Conservation (phyloP, 768 basidiomycete species). For the Lyophyllum semitale region DNA sequence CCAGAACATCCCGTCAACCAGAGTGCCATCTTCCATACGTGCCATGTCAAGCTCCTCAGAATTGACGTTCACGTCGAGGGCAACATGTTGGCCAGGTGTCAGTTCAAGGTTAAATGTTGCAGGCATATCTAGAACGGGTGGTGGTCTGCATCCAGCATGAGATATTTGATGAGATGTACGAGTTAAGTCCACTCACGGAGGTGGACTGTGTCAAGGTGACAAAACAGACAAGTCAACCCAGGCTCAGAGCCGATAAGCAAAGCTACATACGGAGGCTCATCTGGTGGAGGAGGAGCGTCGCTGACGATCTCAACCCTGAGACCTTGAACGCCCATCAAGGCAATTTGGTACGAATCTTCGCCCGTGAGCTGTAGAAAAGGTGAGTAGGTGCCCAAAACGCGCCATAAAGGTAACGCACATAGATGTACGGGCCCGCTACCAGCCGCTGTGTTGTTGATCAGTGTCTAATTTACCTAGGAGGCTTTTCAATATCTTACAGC, state of each 20-base stretch:
- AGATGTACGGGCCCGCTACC: constrained; percentile 82
- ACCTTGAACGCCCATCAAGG: constrained; percentile 80
- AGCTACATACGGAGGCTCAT: constrained; percentile 74
- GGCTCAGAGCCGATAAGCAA: constrained; percentile 15
- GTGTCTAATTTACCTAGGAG: not conserved
- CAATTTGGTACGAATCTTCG: constrained; percentile 89
- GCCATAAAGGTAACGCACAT: constrained; percentile 48
- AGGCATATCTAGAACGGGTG: constrained; percentile 85
- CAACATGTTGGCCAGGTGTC: constrained; percentile 75
- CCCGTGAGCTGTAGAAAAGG: constrained; percentile 61
- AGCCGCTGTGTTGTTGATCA: constrained; percentile 50
- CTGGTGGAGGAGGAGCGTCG: constrained; percentile 82
- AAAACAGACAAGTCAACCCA: constrained; percentile 18
- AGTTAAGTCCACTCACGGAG: constrained; percentile 38
- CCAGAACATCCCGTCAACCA: constrained; percentile 86
- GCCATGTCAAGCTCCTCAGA: constrained; percentile 91
- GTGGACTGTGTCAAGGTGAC: constrained; percentile 35
- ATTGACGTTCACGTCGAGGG: constrained; percentile 74
- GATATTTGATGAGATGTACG: not conserved
- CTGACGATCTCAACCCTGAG: constrained; percentile 84
- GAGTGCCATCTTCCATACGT: constrained; percentile 85
- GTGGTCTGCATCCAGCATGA: constrained; percentile 36
- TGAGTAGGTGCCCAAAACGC: constrained; percentile 4
- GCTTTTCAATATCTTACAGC: constrained; percentile 46
- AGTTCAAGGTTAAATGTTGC: constrained; percentile 84